Conservation (phyloP, 2,329 filamentous ascomycete species). For the Podosphaera aphanis region DNA sequence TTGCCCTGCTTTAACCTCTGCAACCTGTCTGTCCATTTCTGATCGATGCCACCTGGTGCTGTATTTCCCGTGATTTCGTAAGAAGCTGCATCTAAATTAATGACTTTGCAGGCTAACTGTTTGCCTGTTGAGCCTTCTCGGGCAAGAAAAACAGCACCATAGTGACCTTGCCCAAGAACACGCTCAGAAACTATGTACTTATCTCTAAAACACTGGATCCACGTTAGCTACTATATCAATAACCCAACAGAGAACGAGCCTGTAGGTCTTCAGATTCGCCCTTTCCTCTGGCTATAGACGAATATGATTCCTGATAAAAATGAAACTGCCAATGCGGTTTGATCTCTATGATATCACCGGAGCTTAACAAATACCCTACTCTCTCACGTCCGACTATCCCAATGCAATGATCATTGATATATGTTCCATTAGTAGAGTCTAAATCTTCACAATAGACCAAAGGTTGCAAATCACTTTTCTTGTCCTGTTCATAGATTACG, state of each 20-base stretch:
- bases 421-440: conserved; percentile 29
- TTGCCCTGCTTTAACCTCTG: conserved; percentile 13
- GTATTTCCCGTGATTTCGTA: background rate
- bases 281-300: conserved; percentile 3
- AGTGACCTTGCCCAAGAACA: conserved; percentile 28
- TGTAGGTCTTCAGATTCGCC: conserved; percentile 17
- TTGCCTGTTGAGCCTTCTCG: conserved; percentile 25
- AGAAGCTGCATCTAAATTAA: conserved; percentile 22
- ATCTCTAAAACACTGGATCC: conserved; percentile 21
- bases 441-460: conserved; percentile 33
- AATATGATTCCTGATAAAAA: conserved; percentile 14
- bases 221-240: conserved; percentile 1
- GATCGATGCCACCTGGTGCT: background rate
- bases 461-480: conserved; percentile 9
- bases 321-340: conserved; percentile 18
- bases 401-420: conserved; percentile 24
- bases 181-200: conserved; percentile 26
- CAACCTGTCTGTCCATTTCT: conserved; percentile 5
- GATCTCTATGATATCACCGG: conserved; percentile 26
- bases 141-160: conserved; percentile 30
- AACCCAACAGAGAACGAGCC: conserved; percentile 10
- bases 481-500: conserved; percentile 20
- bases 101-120: conserved; percentile 47
- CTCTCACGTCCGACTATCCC: conserved; percentile 18
- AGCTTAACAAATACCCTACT: conserved; percentile 23